phyloP scores from a whole-genome alignment of 2,329 filamentous ascomycete species.

The Diplodia mutila region DNA sequence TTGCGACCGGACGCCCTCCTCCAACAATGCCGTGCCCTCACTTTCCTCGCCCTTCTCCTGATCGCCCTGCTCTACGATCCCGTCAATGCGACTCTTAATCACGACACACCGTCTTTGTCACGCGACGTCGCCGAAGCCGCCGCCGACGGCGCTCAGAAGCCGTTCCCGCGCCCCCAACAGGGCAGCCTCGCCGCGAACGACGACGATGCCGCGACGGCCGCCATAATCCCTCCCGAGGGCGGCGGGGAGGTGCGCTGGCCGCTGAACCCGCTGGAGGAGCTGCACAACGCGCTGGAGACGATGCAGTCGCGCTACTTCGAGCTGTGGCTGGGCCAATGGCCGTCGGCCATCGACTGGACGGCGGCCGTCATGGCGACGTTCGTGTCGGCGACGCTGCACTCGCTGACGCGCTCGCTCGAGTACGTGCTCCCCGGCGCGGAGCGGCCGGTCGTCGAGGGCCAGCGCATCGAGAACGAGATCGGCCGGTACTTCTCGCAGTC shows the following conservation, averaged over 20 bases:
- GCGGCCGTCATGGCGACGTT: constrained; percentile 82
- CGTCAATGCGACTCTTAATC: not conserved
- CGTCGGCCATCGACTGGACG: constrained; percentile 89
- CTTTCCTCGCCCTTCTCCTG: not conserved
- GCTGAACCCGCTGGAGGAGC: constrained; percentile 36
- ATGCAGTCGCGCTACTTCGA: constrained; percentile 81
- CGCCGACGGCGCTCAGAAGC: not conserved
- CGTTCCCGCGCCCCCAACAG: not conserved
- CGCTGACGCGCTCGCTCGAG: constrained; percentile 66
- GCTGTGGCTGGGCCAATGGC: constrained; percentile 79
- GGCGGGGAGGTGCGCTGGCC: constrained; percentile 10
- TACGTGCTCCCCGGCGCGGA: constrained; percentile 46
- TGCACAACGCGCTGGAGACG: constrained; percentile 65
- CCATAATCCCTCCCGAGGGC: not conserved
- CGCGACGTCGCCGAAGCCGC: not conserved
- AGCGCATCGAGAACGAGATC: constrained; percentile 74
- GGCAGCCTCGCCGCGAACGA: not conserved
- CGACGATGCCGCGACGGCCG: not conserved
- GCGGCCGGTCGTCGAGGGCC: constrained; percentile 37
- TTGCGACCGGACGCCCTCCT: not conserved
- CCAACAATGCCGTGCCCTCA: not conserved
- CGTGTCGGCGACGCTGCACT: constrained; percentile 71
- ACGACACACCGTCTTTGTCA: not conserved
- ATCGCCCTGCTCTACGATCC: not conserved
- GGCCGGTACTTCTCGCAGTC: constrained; percentile 80